Evolutionary conservation across 169 alveolate genomes (phyloP), one percentile per base, ranked within the genome.

Genomic region (Eimeria brunetti): DNA sequence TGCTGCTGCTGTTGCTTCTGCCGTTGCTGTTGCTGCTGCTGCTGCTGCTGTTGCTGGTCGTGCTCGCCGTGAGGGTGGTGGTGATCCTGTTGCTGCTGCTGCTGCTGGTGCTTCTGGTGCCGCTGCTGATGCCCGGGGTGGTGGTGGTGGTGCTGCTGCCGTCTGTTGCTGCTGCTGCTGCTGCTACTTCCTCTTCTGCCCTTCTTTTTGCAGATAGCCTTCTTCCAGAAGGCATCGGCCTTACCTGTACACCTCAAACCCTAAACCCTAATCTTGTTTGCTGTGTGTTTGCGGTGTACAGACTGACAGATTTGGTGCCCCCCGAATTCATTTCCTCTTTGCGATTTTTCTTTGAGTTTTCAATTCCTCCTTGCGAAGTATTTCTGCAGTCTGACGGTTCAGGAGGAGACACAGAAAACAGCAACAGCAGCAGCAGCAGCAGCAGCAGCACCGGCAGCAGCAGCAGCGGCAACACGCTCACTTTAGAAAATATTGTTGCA

Each of bases 391-490:
- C 71, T 8, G 89, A 81, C 30, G 51, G 71, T 2, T 22, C 56
- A 0, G 30, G 51, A 0, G 51, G 88, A 16, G 88, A 78, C 14
- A 7, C 88, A 1, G 64, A 18, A 11, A 44, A n/a, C 60, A 78
- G 33, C 88, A 41, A 2, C 88, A 81, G 46, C 89, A 81, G 71
- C 64, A 81, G 33, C 89, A 27, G 73, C 89, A 46, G 71, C 89
- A 90, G 96, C 97, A 97, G 62, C 53, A 44, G 71, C 89, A 51
- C 51, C 89, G 3, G 41, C 84, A 33, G 56, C 53, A 67, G 78
- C n/a, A 67, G 36, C 78, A 67, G 78, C 78, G 12, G 36, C 78
- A 91, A 95, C 97, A 96, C 88, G 96, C 96, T 64, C 62, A 95
- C 60, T 38, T 44, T 85, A 24, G 83, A 22, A 18, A 20, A 22